phyloP scores from a whole-genome alignment of 352 stramenopile genomes.

The Peronospora destructor region DNA sequence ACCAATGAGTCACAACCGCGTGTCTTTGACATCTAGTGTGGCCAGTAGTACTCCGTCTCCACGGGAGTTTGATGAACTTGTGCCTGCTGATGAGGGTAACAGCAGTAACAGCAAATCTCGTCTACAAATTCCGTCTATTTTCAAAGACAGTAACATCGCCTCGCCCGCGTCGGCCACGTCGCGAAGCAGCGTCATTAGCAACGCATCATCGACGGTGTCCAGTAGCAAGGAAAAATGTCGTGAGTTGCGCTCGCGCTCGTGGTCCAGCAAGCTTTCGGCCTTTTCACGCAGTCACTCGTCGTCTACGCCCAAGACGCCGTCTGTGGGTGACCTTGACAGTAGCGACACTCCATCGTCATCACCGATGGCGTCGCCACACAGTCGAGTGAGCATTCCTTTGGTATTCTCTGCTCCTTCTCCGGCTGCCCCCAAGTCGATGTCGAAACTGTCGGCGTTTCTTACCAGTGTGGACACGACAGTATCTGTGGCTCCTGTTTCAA shows the following conservation, averaged over 20 bases:
- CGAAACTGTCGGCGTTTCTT: slow-evolving; percentile 59
- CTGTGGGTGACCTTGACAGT: slow-evolving; percentile 11
- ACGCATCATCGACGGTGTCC: slow-evolving; percentile 24
- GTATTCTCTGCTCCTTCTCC: slow-evolving; percentile 26
- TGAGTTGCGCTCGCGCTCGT: slow-evolving; percentile 31
- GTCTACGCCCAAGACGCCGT: slow-evolving; percentile 24
- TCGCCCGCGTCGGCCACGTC: slow-evolving; percentile 17
- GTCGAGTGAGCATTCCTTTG: slow-evolving; percentile 27
- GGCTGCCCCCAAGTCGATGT: slow-evolving; percentile 27
- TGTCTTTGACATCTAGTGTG: slow-evolving; percentile 30
- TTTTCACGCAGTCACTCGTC: slow-evolving; percentile 43
- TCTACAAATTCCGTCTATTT: slow-evolving; percentile 49
- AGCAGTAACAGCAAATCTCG: slow-evolving; percentile 27
- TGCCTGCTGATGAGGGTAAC: slow-evolving; percentile 19
- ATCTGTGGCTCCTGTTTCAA: slow-evolving; percentile 8
- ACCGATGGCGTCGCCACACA: slow-evolving; percentile 21
- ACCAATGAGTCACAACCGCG: slow-evolving; percentile 14
- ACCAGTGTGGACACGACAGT: slow-evolving; percentile 42
- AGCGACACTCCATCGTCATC: slow-evolving; percentile 24
- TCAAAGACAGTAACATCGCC: slow-evolving; percentile 26
- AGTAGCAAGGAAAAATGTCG: slow-evolving; percentile 26
- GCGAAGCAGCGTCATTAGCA: slow-evolving; percentile 33
- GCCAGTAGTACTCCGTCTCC: slow-evolving; percentile 28
- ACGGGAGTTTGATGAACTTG: slow-evolving; percentile 22
- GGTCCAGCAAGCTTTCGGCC: slow-evolving; percentile 58